Conservation (phyloP, 306 rosid species). For the Malus sieversii region DNA sequence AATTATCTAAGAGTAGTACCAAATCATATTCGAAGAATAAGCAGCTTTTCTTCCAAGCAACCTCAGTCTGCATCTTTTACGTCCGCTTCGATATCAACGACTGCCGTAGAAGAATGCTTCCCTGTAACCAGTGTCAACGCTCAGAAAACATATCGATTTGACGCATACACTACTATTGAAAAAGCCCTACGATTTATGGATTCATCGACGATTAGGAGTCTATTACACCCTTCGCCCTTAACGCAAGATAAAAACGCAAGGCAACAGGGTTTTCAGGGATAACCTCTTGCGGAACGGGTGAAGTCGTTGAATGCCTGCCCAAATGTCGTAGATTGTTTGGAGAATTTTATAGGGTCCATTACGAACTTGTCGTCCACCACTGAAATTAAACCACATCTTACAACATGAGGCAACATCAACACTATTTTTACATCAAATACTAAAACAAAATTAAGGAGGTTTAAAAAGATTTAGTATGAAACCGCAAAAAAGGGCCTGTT, state of each 20-base stretch:
- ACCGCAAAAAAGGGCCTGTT: no score
- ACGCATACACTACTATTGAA: not conserved
- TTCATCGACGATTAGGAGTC: not conserved
- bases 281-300: slow-evolving; percentile 58
- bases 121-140: slow-evolving; percentile 31
- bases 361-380: slow-evolving; percentile 82
- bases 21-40: not conserved
- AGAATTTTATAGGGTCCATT: slow-evolving; percentile 66
- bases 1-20: not conserved
- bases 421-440: not conserved
- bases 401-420: slow-evolving; percentile 16
- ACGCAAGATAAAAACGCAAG: not conserved
- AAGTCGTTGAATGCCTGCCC: slow-evolving; percentile 75
- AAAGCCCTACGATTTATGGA: not conserved
- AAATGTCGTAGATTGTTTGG: slow-evolving; percentile 72
- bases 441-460: no score
- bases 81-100: slow-evolving; percentile 91
- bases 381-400: slow-evolving; percentile 26
- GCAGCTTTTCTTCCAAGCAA: not conserved
- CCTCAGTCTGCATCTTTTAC: slow-evolving; percentile 77
- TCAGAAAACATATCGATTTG: not conserved
- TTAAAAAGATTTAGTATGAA: no score
- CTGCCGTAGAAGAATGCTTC: slow-evolving; percentile 48
- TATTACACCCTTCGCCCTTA: not conserved
- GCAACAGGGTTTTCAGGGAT: slow-evolving; percentile 3